Base-by-base conservation (phyloP, 768 basidiomycete genomes). In the Macrocybe gigantea region DNA sequence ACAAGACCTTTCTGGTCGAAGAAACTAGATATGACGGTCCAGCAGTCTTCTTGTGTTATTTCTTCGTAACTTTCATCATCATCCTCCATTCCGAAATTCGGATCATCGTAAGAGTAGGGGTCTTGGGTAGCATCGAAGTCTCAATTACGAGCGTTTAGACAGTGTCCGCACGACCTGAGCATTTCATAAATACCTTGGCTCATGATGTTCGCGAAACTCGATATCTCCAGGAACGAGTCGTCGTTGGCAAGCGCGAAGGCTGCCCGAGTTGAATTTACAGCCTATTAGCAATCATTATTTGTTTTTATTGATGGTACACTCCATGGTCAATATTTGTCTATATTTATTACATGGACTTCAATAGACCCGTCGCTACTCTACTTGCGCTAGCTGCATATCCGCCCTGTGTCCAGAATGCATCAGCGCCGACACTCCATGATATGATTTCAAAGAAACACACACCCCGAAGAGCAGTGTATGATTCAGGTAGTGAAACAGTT, bases 1-100 rank as follows among this genome's bases (percentile, higher is more conserved):
- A 98, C 96, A 51, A 99, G 85, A 68, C 95, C 95, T 66, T 95
- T 96, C 64, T 93, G 89, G 53, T 92, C 86, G 65, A 99, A 98
- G 73, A 95, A 99, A 59, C 90, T 85, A 53, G 90, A 87, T 58
- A 98, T 97, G 62, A 99, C 86, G 36, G 86, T 83, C 92, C 92
- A 95, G 64, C 92, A 93, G 60, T 93, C 91, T 64, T 93, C 91
- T 59, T 92, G 91, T 0, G 89, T 89, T 64, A 93, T 86, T 60
- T 88, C 85, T 59, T 85, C 85, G 51, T 78, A 78, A n/a, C 59
- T 59, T 32, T 71, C 68, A 41, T 73, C 72, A 38, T 83, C 80
- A 14, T 83, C 80, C 44, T 75, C 77, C 63, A 71, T 69, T 33
- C 67, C 78, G 56, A 75, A 78, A 46, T 68, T 75, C 10, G 78